phyloP scores from a whole-genome alignment of 176 grass and related monocot genomes.

The Musa acuminata region DNA sequence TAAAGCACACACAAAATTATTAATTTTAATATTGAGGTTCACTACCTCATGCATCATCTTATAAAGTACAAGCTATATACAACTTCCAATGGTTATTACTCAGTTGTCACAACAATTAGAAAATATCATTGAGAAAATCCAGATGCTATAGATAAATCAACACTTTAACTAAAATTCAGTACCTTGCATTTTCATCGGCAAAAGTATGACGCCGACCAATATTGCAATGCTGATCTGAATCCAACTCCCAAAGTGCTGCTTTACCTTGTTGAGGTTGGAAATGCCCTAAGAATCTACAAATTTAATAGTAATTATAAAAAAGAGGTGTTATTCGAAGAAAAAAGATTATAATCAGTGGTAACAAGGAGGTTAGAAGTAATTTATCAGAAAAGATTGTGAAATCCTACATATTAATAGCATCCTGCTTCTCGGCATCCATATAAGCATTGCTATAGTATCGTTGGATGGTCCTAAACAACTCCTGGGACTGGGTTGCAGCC shows the following conservation, averaged over 20 bases:
- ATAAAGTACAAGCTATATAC: too few species aligned
- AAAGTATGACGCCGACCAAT: slow-evolving; percentile 59
- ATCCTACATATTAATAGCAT: slow-evolving; percentile 97
- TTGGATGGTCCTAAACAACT: slow-evolving; percentile 87
- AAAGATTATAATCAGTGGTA: background rate
- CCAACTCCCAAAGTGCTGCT: slow-evolving; percentile 86
- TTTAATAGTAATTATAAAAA: slow-evolving; percentile 3
- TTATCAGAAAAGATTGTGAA: background rate
- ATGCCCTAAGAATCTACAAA: slow-evolving; percentile 77
- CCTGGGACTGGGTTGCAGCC: slow-evolving; percentile 87
- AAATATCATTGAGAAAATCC: background rate
- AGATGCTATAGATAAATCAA: background rate
- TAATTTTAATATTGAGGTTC: too few species aligned
- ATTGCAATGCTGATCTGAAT: slow-evolving; percentile 93
- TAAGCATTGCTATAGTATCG: slow-evolving; percentile 95
- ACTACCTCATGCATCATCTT: too few species aligned
- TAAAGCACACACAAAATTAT: too few species aligned
- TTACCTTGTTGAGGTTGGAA: slow-evolving; percentile 88
- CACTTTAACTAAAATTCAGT: background rate
- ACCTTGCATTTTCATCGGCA: slow-evolving; percentile 55
- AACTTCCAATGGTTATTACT: too few species aligned
- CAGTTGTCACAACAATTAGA: too few species aligned
- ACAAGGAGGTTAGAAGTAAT: background rate
- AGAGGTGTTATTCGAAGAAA: background rate
- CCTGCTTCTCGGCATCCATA: slow-evolving; percentile 91